Percentiles rank a stretch among this genome's conserved stretches.
phyloP scores from a whole-genome alignment of 2,329 filamentous ascomycete genomes.

The Ophiosphaerella korrae region DNA sequence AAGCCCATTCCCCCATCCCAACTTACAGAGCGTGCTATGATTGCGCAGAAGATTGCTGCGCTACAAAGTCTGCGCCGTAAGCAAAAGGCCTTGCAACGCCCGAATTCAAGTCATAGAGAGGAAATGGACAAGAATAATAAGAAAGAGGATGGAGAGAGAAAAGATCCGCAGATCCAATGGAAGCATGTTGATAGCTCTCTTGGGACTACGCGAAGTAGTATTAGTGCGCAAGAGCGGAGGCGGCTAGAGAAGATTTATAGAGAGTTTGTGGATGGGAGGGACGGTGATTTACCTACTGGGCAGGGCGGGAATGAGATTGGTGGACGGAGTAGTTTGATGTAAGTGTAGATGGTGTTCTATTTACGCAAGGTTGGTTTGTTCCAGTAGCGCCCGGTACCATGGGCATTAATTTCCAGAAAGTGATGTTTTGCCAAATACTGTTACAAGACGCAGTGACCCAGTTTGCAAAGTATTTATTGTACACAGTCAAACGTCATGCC shows the following conservation, averaged over 20 bases:
- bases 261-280: constrained; percentile 91
- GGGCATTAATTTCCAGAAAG: no score
- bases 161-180: constrained; percentile 84
- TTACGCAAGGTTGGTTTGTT: not conserved
- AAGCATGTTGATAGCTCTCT: constrained; percentile 80
- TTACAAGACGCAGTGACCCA: not conserved
- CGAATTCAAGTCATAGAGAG: constrained; percentile 18
- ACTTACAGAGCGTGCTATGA: constrained; percentile 78
- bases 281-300: constrained; percentile 93
- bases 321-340: constrained; percentile 93
- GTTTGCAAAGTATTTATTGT: not conserved
- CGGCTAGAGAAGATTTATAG: constrained; percentile 81
- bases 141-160: constrained; percentile 40
- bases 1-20: constrained; percentile 56
- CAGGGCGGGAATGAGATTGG: constrained; percentile 92
- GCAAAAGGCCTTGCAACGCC: constrained; percentile 56
- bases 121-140: constrained; percentile 20
- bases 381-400: no score
- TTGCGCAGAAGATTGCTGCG: constrained; percentile 79
- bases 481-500: not conserved
- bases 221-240: constrained; percentile 75
- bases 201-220: constrained; percentile 77
- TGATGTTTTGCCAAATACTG: not conserved
- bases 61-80: constrained; percentile 74
- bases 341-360: not conserved